phyloP scores from a whole-genome alignment of 257 asterid genomes.

The Solanum raphanifolium region DNA sequence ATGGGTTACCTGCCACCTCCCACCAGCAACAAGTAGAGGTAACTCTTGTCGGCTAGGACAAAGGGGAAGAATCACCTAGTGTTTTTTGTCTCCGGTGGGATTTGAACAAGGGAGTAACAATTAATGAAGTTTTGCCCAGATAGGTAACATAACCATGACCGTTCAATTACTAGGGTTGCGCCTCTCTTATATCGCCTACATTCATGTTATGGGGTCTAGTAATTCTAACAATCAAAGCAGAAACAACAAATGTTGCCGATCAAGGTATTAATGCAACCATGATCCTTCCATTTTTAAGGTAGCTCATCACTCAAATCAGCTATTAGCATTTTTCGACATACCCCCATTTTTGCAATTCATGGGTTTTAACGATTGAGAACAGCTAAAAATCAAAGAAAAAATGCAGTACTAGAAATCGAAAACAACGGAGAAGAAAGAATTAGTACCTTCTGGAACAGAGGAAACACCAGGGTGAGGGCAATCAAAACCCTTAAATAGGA shows the following conservation, averaged over 20 bases:
- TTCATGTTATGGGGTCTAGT: background rate
- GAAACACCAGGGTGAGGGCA: background rate
- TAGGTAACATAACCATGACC: background rate
- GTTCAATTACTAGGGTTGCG: background rate
- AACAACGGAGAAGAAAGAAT: background rate
- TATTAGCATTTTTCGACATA: background rate
- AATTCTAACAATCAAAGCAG: background rate
- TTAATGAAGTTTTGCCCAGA: background rate
- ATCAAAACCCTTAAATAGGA: background rate
- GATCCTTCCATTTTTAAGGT: background rate
- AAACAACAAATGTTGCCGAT: background rate
- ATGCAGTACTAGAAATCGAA: background rate
- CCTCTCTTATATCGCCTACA: background rate
- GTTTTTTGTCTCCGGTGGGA: background rate
- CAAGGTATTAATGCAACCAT: background rate
- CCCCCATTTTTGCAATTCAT: background rate
- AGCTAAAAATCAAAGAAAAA: background rate
- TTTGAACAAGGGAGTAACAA: background rate
- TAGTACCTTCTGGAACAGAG: background rate
- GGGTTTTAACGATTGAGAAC: background rate
- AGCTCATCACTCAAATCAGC: background rate
- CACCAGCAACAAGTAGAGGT: background rate
- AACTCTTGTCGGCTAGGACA: background rate
- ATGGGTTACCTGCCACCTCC: background rate
- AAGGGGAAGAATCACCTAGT: background rate